Evolutionary conservation across 108 stramenopile species (phyloP).

Genomic region (Cylindrotheca fusiformis): DNA sequence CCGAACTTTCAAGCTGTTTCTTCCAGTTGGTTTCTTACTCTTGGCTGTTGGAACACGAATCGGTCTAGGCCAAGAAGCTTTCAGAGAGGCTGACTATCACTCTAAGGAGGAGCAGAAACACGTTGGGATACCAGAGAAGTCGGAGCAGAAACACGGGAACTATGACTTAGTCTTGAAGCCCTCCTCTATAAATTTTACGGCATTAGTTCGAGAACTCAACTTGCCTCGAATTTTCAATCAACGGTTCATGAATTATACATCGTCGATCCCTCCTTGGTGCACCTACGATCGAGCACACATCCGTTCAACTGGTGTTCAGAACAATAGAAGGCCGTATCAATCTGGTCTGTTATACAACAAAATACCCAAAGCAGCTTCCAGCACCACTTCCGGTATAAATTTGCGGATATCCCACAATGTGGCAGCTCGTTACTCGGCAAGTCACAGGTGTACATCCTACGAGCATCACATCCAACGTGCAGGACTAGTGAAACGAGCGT

Average conservation of each 20-base stretch:
- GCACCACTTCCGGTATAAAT: slow-evolving; percentile 30
- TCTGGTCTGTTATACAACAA: slow-evolving; percentile 30
- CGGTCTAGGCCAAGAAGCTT: too few relatives aligned
- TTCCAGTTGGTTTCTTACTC: too few relatives aligned
- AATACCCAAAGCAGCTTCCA: slow-evolving; percentile 34
- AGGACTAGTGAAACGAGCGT: not conserved
- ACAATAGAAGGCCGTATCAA: not conserved
- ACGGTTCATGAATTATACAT: not conserved
- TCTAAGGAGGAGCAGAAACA: too few relatives aligned
- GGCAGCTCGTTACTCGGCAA: not conserved
- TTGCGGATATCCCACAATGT: slow-evolving; percentile 22
- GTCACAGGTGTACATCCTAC: not conserved
- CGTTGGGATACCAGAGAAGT: too few relatives aligned
- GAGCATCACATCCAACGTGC: not conserved
- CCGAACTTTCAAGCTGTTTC: too few relatives aligned
- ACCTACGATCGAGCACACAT: not conserved
- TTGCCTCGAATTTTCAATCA: not conserved
- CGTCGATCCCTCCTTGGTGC: not conserved
- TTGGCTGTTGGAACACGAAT: too few relatives aligned
- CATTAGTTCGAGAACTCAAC: not conserved
- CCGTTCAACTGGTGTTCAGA: not conserved
- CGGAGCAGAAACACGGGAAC: too few relatives aligned
- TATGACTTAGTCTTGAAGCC: not conserved
- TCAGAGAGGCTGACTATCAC: too few relatives aligned
- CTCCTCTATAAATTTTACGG: not conserved